A percentile compares a stretch with the other conserved stretches of the same genome.
Conservation (phyloP, 2,329 filamentous ascomycete genomes). For the Amauroascus verrucosus region DNA sequence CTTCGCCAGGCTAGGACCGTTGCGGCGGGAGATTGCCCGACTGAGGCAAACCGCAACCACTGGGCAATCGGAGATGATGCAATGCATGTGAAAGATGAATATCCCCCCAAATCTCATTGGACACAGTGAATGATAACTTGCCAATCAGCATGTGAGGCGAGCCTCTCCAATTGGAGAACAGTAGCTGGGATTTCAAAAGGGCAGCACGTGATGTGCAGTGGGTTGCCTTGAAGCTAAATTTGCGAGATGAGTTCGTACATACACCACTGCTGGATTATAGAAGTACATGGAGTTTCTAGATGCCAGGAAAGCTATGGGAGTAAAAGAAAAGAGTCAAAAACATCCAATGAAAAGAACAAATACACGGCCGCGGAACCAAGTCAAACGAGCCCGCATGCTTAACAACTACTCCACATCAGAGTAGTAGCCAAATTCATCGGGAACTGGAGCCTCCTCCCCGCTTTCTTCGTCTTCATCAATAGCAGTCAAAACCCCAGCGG, state of each 20-base stretch:
- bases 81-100: neutral
- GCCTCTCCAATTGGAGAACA: too few relatives aligned
- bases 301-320: neutral
- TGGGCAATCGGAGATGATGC: neutral
- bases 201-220: too few relatives aligned
- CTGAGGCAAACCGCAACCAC: neutral
- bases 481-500: constrained; percentile 70
- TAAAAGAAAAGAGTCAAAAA: neutral
- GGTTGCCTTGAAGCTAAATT: too few relatives aligned
- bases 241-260: neutral
- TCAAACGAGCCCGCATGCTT: neutral
- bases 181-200: too few relatives aligned
- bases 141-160: neutral
- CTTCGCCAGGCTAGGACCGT: neutral
- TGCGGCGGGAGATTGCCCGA: neutral
- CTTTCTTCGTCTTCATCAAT: constrained; percentile 60
- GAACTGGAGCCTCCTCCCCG: constrained; percentile 39
- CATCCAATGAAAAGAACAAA: neutral
- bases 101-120: neutral
- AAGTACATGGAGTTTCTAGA: constrained; percentile 9
- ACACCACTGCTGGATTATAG: neutral
- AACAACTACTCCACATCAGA: constrained; percentile 28
- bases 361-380: neutral
- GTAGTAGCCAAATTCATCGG: constrained; percentile 40
- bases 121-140: too few relatives aligned